These are phyloP conservation scores for Chaetoscypha palmicola DNA, from an alignment of 2,329 filamentous ascomycete species.

Conservation along the genomic window DNA sequence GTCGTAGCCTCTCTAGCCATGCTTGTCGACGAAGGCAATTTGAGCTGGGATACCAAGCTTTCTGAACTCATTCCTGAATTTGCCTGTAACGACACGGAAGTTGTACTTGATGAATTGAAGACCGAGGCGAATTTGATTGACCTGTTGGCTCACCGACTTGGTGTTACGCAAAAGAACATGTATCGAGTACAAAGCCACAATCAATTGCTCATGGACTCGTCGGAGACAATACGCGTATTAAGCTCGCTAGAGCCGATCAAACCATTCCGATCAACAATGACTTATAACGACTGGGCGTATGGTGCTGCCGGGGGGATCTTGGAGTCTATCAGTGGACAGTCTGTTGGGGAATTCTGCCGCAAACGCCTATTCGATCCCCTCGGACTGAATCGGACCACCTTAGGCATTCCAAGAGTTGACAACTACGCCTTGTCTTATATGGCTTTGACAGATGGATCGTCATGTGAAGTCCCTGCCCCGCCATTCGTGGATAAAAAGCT, in stretches of 20 bases:
- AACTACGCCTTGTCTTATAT: neutral
- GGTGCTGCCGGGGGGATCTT: neutral
- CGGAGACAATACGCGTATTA: neutral
- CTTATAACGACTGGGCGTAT: slow-evolving; percentile 2
- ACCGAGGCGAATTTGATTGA: neutral
- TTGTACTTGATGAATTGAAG: neutral
- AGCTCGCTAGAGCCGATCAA: neutral
- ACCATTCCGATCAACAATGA: neutral
- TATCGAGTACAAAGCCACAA: neutral
- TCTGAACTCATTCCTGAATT: slow-evolving; percentile 4
- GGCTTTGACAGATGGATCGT: neutral
- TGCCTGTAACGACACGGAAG: neutral
- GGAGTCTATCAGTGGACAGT: slow-evolving; percentile 1
- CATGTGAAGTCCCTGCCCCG: neutral
- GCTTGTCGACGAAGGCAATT: neutral
- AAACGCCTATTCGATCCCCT: neutral
- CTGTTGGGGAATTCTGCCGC: neutral
- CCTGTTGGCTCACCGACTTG: neutral
- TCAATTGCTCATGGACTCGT: neutral
- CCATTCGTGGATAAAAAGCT: neutral
- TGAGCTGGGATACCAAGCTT: slow-evolving; percentile 3
- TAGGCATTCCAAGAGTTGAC: neutral
- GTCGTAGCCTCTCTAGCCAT: neutral
- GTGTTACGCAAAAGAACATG: neutral
- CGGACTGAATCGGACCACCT: neutral